Percentiles rank a stretch among this genome's conserved stretches.
phyloP scores from a whole-genome alignment of 2,329 filamentous ascomycete species.

The Orbilia ellipsospora region DNA sequence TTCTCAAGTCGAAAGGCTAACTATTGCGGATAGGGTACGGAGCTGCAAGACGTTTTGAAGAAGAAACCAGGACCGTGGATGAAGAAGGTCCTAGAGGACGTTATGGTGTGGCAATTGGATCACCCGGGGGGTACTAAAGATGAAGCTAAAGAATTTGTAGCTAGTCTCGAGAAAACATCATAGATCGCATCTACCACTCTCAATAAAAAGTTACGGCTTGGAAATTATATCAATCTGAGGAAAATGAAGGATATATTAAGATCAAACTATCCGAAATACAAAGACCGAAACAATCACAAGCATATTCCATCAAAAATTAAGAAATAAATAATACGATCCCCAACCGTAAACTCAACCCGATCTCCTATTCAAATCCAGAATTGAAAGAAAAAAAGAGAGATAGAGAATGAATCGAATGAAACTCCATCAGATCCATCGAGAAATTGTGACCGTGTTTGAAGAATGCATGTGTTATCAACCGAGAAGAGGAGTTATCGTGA shows the following conservation, averaged over 20 bases:
- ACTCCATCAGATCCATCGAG: constrained; percentile 25
- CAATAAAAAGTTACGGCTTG: background rate
- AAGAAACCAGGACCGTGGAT: constrained; percentile 86
- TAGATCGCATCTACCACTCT: background rate
- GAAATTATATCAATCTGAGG: constrained; percentile 12
- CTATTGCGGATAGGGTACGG: constrained; percentile 75
- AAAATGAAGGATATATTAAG: constrained; percentile 38
- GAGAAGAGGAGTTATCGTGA: too few species aligned
- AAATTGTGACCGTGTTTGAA: background rate
- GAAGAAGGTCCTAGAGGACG: constrained; percentile 78
- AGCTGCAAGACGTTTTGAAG: constrained; percentile 75
- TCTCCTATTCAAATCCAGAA: background rate
- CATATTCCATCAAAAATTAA: constrained; percentile 23
- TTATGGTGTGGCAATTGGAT: constrained; percentile 87
- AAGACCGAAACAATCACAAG: constrained; percentile 3
- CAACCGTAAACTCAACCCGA: background rate
- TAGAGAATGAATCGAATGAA: background rate
- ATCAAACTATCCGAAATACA: constrained; percentile 13
- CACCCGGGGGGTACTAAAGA: constrained; percentile 75
- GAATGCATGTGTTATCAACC: background rate
- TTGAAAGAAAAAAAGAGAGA: background rate
- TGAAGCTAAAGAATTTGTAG: constrained; percentile 57
- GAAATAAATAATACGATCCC: background rate
- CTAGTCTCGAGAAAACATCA: constrained; percentile 3
- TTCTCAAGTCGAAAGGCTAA: constrained; percentile 65